These are phyloP conservation scores for Naganishia antarctica DNA, from an alignment of 768 basidiomycete genomes.

Conservation along the genomic window DNA sequence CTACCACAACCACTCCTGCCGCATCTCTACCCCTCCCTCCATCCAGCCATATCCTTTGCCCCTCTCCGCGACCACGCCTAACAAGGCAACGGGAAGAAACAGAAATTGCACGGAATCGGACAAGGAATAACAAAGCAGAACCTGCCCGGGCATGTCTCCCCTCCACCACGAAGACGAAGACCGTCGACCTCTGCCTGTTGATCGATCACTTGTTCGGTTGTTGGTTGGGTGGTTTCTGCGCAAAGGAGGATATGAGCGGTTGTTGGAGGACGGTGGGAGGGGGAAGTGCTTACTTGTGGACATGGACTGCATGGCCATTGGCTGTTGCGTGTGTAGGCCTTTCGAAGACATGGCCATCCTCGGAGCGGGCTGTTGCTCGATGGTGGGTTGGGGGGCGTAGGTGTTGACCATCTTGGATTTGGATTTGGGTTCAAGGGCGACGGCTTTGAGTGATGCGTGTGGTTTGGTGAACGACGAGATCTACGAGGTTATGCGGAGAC, in stretches of 20 bases:
- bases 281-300: constrained; percentile 1
- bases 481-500: too few species aligned
- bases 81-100: constrained; percentile 20
- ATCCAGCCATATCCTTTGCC: not conserved
- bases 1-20: not conserved
- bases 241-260: not conserved
- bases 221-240: constrained; percentile 21
- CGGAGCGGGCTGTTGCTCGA: constrained; percentile 8
- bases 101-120: constrained; percentile 26
- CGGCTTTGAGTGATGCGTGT: not conserved
- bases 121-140: constrained; percentile 23
- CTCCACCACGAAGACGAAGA: constrained; percentile 18
- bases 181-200: constrained; percentile 16
- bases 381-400: constrained; percentile 9
- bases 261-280: not conserved
- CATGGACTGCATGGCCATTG: constrained; percentile 9
- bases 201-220: constrained; percentile 11
- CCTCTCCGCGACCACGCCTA: not conserved
- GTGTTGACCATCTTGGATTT: constrained; percentile 11
- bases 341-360: not conserved
- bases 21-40: not conserved
- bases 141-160: constrained; percentile 22
- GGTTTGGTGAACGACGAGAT: not conserved
- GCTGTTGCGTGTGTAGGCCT: not conserved
- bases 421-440: not conserved